A percentile compares a stretch with the other conserved stretches of the same genome.
phyloP scores from a whole-genome alignment of 2,329 filamentous ascomycete genomes.

The Fusarium sublunatum region DNA sequence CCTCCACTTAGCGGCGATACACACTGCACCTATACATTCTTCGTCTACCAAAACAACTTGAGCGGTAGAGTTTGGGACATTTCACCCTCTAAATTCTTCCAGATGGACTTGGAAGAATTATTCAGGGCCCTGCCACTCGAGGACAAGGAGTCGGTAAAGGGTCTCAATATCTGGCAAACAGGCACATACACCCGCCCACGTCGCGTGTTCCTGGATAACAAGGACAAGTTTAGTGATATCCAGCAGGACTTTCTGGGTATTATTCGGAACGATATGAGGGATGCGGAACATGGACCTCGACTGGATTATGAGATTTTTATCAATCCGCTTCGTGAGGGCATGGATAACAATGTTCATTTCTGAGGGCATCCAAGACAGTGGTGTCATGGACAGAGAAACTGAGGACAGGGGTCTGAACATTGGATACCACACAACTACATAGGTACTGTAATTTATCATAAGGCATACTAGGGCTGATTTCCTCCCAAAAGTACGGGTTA shows the following conservation, averaged over 20 bases:
- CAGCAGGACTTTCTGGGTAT: conserved; percentile 5
- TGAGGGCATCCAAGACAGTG: no score
- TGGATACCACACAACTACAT: no score
- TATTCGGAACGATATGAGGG: conserved; percentile 13
- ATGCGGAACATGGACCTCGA: conserved; percentile 3
- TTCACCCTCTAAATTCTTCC: conserved; percentile 2
- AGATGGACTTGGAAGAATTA: conserved; percentile 16
- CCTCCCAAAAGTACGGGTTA: no score
- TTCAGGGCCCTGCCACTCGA: conserved; percentile 17
- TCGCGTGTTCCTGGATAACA: conserved; percentile 30
- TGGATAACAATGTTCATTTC: not conserved
- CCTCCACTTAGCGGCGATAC: not conserved
- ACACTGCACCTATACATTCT: conserved; percentile 12
- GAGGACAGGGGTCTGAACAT: no score
- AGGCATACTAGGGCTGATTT: no score
- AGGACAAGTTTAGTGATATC: conserved; percentile 19
- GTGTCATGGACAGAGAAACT: no score
- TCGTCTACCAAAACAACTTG: conserved; percentile 3
- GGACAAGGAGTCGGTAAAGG: conserved; percentile 18
- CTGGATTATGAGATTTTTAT: conserved; percentile 31
- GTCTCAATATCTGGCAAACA: conserved; percentile 14
- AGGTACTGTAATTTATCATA: no score
- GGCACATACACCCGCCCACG: not conserved
- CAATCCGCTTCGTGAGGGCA: conserved; percentile 7
- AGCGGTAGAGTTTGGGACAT: conserved; percentile 5